Conservation (phyloP, 2,329 filamentous ascomycete species). For the Apiospora kogelbergensis region DNA sequence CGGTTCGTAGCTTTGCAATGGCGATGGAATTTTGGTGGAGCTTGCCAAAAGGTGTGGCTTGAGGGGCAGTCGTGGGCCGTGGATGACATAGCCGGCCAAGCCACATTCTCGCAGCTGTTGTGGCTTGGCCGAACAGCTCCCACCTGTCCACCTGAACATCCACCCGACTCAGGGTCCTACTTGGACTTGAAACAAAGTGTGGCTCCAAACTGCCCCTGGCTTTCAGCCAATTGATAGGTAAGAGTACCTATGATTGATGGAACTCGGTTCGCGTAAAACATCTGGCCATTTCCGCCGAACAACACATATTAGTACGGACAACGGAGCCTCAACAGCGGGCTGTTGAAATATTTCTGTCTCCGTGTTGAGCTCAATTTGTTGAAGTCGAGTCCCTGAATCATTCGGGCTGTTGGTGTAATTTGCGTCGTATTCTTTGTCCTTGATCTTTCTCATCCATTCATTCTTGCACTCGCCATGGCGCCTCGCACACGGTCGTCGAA, state of each 20-base stretch:
- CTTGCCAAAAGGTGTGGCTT: background rate
- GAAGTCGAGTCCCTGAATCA: background rate
- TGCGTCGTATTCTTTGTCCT: background rate
- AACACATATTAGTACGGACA: conserved; percentile 12
- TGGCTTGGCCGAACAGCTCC: background rate
- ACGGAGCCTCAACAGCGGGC: conserved; percentile 29
- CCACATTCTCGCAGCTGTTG: background rate
- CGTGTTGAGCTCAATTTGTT: background rate
- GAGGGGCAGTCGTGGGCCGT: background rate
- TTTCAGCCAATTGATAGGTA: background rate
- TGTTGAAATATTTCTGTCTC: conserved; percentile 23
- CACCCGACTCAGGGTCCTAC: background rate
- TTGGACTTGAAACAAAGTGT: conserved; percentile 15
- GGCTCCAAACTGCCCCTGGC: conserved; percentile 10
- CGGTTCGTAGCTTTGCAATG: background rate
- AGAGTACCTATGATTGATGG: background rate
- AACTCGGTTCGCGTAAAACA: conserved; percentile 12
- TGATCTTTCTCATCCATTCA: background rate
- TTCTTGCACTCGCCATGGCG: conserved; percentile 22
- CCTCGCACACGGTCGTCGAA: conserved; percentile 27
- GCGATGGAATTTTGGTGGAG: conserved; percentile 17
- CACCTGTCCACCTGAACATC: background rate
- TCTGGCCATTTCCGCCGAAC: conserved; percentile 15
- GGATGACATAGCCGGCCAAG: background rate
- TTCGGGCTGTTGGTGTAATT: background rate